phyloP scores from a whole-genome alignment of 768 basidiomycete species.

The Mycena leptocephala region DNA sequence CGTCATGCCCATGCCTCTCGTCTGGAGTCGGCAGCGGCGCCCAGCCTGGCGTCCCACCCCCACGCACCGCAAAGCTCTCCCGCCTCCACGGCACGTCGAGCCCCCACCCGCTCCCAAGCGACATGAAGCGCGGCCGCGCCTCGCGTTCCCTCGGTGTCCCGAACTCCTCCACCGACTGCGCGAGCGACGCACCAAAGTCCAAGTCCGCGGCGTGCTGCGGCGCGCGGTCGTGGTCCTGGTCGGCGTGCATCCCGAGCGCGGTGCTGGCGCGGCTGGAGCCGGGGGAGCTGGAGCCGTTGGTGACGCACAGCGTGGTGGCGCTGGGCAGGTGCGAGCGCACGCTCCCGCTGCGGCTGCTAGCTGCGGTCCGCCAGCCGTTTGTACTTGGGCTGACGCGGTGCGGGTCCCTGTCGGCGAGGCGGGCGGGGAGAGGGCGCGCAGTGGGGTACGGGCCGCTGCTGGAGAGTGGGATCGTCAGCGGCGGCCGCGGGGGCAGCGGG shows the following conservation, averaged over 20 bases:
- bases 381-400: constrained; percentile 25
- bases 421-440: constrained; percentile 46
- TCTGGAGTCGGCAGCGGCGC: not conserved
- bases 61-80: constrained; percentile 21
- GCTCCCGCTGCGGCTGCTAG: constrained; percentile 34
- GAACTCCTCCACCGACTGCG: not conserved
- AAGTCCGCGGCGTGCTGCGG: constrained; percentile 4
- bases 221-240: not conserved
- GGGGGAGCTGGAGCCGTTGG: constrained; percentile 58
- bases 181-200: constrained; percentile 3
- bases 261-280: constrained; percentile 49
- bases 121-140: constrained; percentile 26
- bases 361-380: not conserved
- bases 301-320: constrained; percentile 59
- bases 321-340: constrained; percentile 36
- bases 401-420: constrained; percentile 45
- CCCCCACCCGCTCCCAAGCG: constrained; percentile 15
- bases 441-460: constrained; percentile 40
- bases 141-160: constrained; percentile 21
- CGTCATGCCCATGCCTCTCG: not conserved
- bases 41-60: constrained; percentile 15
- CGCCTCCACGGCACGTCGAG: constrained; percentile 32
- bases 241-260: constrained; percentile 36
- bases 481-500: constrained; percentile 24
- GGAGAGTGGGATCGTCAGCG: not conserved